These are phyloP conservation scores for Yamadazyma friedrichii DNA, from an alignment of 1,139 yeast species.

Conservation along the genomic window DNA sequence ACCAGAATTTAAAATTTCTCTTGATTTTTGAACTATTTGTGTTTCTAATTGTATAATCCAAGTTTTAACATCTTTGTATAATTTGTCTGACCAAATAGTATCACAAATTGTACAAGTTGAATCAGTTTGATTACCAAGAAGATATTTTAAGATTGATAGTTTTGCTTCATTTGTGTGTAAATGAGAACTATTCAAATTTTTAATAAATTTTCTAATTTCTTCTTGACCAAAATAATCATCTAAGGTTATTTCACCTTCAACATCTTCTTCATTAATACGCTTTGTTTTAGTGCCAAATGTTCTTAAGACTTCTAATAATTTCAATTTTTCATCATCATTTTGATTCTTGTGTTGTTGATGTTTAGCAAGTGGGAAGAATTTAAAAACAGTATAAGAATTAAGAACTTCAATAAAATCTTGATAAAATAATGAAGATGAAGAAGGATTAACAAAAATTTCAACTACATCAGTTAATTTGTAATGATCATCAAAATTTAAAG, in stretches of 20 bases:
- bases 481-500: not conserved
- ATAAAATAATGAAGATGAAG: conserved; percentile 1
- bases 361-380: conserved; percentile 2
- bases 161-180: conserved; percentile 28
- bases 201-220: conserved; percentile 8
- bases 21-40: conserved; percentile 6
- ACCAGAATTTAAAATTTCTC: conserved; percentile 1
- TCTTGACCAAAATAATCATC: conserved; percentile 9
- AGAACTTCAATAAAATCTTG: conserved; percentile 28
- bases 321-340: conserved; percentile 31
- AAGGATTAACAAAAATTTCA: conserved; percentile 17
- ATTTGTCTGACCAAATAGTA: conserved; percentile 25
- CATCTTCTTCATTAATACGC: not conserved
- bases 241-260: conserved; percentile 1
- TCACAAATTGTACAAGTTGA: conserved; percentile 21
- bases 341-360: conserved; percentile 5
- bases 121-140: conserved; percentile 26
- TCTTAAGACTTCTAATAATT: conserved; percentile 38
- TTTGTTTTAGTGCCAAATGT: conserved; percentile 28
- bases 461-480: conserved; percentile 20
- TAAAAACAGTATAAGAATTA: conserved; percentile 15
- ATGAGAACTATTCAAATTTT: conserved; percentile 11
- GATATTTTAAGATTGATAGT: conserved; percentile 35
- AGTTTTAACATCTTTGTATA: conserved; percentile 24
- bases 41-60: conserved; percentile 38